Conservation (phyloP, 2,329 filamentous ascomycete species). For the Parastagonospora avenae region DNA sequence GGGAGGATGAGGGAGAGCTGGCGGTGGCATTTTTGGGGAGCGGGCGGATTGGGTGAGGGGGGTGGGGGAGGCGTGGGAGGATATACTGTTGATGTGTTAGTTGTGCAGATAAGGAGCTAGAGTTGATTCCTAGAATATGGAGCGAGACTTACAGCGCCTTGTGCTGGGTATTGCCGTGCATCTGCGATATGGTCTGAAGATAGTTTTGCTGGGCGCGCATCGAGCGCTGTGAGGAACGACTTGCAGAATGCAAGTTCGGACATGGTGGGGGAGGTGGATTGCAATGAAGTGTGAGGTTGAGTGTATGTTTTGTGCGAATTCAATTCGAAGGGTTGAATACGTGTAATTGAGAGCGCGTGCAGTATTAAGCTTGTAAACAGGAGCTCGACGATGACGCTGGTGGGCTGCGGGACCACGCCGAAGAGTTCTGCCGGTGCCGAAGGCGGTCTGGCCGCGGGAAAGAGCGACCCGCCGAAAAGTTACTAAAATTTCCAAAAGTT, state of each 20-base stretch:
- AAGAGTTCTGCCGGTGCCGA: conserved; percentile 17
- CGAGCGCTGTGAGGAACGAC: conserved; percentile 78
- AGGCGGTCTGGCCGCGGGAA: conserved; percentile 26
- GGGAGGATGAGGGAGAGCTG: conserved; percentile 42
- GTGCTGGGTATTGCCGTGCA: conserved; percentile 74
- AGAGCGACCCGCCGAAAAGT: conserved; percentile 23
- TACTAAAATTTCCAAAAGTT: conserved; percentile 26
- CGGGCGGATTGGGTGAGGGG: conserved; percentile 56
- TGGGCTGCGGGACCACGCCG: conserved; percentile 25
- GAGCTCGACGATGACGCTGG: conserved; percentile 36
- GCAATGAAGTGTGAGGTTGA: conserved; percentile 2
- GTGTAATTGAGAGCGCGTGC: neutral
- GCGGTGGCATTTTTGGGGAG: conserved; percentile 41
- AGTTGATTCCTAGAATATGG: conserved; percentile 1
- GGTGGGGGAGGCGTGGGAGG: conserved; percentile 69
- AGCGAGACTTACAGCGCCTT: conserved; percentile 69
- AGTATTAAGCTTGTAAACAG: neutral
- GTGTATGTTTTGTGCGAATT: neutral
- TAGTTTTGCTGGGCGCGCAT: conserved; percentile 79
- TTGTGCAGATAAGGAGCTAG: neutral
- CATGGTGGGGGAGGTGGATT: conserved; percentile 27
- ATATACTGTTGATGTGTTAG: conserved; percentile 61
- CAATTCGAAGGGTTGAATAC: neutral
- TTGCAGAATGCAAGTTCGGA: conserved; percentile 82
- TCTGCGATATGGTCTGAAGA: conserved; percentile 91